Conservation (phyloP, 345 rosid genomes). For the Chamaenerion angustifolium region DNA sequence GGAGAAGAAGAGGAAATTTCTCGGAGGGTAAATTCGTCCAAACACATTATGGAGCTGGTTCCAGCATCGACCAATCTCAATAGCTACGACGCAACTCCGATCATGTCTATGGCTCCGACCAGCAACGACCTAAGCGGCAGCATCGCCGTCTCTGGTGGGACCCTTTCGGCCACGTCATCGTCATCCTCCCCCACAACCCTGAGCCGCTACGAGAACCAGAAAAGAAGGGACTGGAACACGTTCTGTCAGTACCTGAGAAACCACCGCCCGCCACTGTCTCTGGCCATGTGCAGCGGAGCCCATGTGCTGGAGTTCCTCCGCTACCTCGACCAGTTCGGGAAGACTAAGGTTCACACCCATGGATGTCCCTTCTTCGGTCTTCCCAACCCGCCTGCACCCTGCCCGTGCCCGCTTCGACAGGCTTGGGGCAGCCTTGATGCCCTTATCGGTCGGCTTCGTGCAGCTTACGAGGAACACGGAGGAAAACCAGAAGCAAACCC, state of each 20-base stretch:
- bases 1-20: not conserved
- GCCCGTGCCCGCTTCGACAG: conserved; percentile 84
- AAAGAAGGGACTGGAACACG: conserved; percentile 85
- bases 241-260: conserved; percentile 78
- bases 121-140: not conserved
- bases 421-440: conserved; percentile 99
- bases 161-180: conserved; percentile 15
- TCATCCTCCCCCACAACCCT: conserved; percentile 27
- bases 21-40: not conserved
- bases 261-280: conserved; percentile 63
- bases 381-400: conserved; percentile 81
- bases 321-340: conserved; percentile 62
- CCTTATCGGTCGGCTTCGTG: conserved; percentile 91
- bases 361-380: conserved; percentile 78
- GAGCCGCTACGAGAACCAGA: conserved; percentile 80
- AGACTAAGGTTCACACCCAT: conserved; percentile 71
- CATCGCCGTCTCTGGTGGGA: conserved; percentile 10
- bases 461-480: conserved; percentile 88
- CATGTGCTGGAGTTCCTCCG: conserved; percentile 81
- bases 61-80: conserved; percentile 8
- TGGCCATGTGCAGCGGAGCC: conserved; percentile 69
- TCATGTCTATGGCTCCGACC: not conserved
- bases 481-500: conserved; percentile 80
- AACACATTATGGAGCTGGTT: conserved; percentile 4
- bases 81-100: not conserved